These are phyloP conservation scores for Sanghuangporus weigelae DNA, from an alignment of 1,284 basidiomycete genomes.

Conservation along the genomic window DNA sequence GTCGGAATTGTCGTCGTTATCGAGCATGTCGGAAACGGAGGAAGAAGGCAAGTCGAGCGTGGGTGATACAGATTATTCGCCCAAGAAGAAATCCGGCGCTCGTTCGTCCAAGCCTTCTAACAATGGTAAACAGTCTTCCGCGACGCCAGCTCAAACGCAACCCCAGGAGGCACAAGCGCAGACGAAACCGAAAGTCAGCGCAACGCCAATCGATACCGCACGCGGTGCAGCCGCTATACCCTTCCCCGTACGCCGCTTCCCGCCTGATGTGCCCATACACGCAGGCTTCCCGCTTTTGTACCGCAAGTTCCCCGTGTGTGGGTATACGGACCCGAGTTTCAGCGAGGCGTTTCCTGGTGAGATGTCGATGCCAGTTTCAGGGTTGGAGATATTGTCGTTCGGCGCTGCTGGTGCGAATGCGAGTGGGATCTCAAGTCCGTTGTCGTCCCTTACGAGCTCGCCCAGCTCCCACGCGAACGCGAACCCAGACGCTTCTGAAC, in stretches of 20 bases:
- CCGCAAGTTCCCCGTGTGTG: constrained; percentile 56
- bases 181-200: background rate
- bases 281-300: constrained; percentile 54
- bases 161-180: background rate
- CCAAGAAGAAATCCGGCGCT: background rate
- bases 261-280: constrained; percentile 27
- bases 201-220: background rate
- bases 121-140: too few species aligned
- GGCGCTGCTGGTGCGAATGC: background rate
- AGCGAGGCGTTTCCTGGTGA: constrained; percentile 23
- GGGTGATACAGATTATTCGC: constrained; percentile 9
- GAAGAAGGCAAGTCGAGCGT: background rate
- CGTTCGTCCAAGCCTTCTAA: background rate
- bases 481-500: background rate
- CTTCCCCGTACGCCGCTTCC: constrained; percentile 6
- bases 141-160: background rate
- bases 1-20: constrained; percentile 6
- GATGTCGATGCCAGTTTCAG: too few species aligned
- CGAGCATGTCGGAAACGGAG: background rate
- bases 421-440: background rate
- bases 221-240: background rate
- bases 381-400: background rate
- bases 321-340: constrained; percentile 35
- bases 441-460: background rate
- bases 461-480: background rate